phyloP scores from a whole-genome alignment of 352 stramenopile species.

The Globisporangium viniferum region DNA sequence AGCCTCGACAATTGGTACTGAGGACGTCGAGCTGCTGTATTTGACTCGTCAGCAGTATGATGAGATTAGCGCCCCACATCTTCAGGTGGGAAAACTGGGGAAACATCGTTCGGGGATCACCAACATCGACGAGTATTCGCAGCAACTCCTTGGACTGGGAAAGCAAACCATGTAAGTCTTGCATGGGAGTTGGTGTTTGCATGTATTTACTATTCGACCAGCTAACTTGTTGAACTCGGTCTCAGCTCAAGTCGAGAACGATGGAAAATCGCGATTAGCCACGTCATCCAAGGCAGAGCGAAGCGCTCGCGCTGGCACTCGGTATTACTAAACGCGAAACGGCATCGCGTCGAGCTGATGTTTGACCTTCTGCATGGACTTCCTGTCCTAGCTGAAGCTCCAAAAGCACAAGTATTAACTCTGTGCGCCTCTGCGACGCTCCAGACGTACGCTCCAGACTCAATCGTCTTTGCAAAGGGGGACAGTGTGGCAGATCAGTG shows the following conservation, averaged over 20 bases:
- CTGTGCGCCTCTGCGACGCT: slow-evolving; percentile 34
- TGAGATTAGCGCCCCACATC: background rate
- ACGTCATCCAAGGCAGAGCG: slow-evolving; percentile 32
- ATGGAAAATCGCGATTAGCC: slow-evolving; percentile 34
- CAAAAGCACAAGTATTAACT: slow-evolving; percentile 15
- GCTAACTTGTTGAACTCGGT: background rate
- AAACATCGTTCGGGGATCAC: background rate
- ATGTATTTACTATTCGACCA: background rate
- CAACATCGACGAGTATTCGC: slow-evolving; percentile 5
- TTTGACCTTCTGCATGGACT: slow-evolving; percentile 31
- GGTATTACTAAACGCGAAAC: slow-evolving; percentile 27
- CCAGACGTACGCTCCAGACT: slow-evolving; percentile 26
- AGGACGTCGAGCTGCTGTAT: slow-evolving; percentile 21
- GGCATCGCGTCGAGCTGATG: slow-evolving; percentile 35
- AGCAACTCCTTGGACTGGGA: background rate
- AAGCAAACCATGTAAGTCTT: slow-evolving; percentile 12
- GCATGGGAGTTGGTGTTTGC: background rate
- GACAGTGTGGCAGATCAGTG: slow-evolving; percentile 26
- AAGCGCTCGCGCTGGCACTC: slow-evolving; percentile 32
- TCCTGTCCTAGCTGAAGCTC: slow-evolving; percentile 28
- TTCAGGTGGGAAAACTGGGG: slow-evolving; percentile 2
- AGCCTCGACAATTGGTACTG: background rate
- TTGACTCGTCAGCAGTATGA: slow-evolving; percentile 20
- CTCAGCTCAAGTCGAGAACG: slow-evolving; percentile 21
- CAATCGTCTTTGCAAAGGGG: slow-evolving; percentile 28